A percentile compares a stretch with the other conserved stretches of the same genome.
Conservation (phyloP, 2,329 filamentous ascomycete species). For the Fusarium buharicum region DNA sequence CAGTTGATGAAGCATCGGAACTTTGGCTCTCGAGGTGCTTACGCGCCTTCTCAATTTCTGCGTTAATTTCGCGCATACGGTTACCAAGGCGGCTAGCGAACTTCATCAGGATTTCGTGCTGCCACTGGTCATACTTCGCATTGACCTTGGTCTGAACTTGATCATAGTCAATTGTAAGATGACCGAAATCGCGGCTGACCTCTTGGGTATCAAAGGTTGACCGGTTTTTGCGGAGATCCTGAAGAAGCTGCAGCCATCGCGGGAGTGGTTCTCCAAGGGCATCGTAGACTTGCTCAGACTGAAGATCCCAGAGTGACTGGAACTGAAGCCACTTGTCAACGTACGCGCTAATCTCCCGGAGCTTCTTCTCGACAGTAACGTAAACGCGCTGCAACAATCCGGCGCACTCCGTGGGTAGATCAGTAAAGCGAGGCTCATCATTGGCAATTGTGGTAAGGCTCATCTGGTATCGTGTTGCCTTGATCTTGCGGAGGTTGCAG, state of each 20-base stretch:
- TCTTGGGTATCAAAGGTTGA: conserved; percentile 98
- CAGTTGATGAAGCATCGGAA: conserved; percentile 92
- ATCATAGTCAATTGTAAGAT: conserved; percentile 95
- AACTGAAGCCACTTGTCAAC: conserved; percentile 99
- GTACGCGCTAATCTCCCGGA: conserved; percentile 82
- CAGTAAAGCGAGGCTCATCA: conserved; percentile 78
- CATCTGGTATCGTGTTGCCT: conserved; percentile 95
- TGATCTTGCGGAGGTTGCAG: conserved; percentile 92
- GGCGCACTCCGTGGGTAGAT: conserved; percentile 85
- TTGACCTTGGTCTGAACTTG: conserved; percentile 99
- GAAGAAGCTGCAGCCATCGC: conserved; percentile 93
- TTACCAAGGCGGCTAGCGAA: conserved; percentile 90
- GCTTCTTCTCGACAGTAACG: conserved; percentile 81
- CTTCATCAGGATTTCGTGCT: conserved; percentile 94
- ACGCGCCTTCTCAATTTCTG: conserved; percentile 89
- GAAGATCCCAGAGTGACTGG: conserved; percentile 97
- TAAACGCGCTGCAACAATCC: conserved; percentile 84
- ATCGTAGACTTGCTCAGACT: conserved; percentile 94
- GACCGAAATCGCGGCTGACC: conserved; percentile 90
- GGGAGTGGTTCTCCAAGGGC: conserved; percentile 90
- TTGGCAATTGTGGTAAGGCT: conserved; percentile 75
- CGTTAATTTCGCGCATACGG: conserved; percentile 91
- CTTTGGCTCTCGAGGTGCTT: conserved; percentile 92
- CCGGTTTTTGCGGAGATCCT: conserved; percentile 94
- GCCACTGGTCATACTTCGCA: conserved; percentile 99